Percentiles rank a stretch among this genome's conserved stretches.
These are phyloP conservation scores for Solanum rostratum DNA, from an alignment of 257 asterid species.

Conservation along the genomic window DNA sequence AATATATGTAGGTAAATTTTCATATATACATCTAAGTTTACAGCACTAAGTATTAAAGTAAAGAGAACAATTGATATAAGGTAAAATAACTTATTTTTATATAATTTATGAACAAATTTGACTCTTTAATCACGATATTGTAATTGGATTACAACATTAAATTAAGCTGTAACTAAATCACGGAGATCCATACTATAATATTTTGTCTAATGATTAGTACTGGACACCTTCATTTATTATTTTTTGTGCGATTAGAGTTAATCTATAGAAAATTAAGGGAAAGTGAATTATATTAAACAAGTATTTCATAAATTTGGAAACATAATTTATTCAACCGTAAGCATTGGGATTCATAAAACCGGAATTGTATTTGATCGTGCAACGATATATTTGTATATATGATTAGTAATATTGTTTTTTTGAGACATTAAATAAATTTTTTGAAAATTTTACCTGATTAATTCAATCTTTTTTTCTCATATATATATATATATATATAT, in stretches of 20 bases:
- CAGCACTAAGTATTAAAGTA: not conserved
- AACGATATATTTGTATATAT: too few species aligned
- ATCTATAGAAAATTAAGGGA: too few species aligned
- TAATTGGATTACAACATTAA: not conserved
- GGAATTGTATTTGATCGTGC: too few species aligned
- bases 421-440: too few species aligned
- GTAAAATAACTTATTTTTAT: not conserved
- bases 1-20: too few species aligned
- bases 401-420: too few species aligned
- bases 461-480: too few species aligned
- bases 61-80: not conserved
- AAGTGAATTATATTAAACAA: not conserved
- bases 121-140: not conserved
- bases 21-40: not conserved
- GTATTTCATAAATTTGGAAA: too few species aligned
- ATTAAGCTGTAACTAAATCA: not conserved
- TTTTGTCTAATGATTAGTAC: not conserved
- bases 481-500: too few species aligned
- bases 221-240: not conserved
- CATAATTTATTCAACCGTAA: too few species aligned
- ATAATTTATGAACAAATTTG: not conserved
- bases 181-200: not conserved
- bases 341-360: too few species aligned
- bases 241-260: not conserved
- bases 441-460: too few species aligned